Base-by-base conservation (phyloP, 768 basidiomycete species). In the Heimioporus sp. region DNA sequence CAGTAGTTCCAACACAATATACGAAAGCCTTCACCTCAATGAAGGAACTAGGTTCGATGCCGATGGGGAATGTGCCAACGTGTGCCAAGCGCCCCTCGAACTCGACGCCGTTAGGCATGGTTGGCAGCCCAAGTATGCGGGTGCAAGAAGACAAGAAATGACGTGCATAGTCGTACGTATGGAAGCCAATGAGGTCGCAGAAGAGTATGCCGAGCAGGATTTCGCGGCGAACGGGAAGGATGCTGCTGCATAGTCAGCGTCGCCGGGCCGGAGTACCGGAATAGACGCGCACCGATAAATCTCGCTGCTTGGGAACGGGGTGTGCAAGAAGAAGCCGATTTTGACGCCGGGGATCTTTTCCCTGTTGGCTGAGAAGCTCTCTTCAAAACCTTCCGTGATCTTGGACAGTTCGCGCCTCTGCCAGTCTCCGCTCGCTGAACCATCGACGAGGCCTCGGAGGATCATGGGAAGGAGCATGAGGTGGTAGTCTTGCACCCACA, bases 101-200 rank as follows among this genome's bases (percentile, higher is more conserved):
- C 66, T 97, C 92, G 59, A 98, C 92, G 40, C 96, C 93, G 66
- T 98, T 98, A 4, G 97, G 97, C 90, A 97, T 93, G 2, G 97
- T 98, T 13, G 92, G 86, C 31, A 98, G 80, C 32, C 88, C 89
- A 36, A 99, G 84, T 58, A 99, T 96, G 41, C 97, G 89, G 2
- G 97, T 98, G 71, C 95, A 98, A 39, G 93, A 96, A 9, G 96
- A 98, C 44, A 99, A 80, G 83, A 99, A 99, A 71, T 99, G 97
- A 38, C 97, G 94, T 2, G 97, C 97, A 65, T 99, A 99, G 72
- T 99, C 97, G 72, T 96, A 99, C 10, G 97, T 99, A 76, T 99
- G 97, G 83, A 98, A 99, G 13, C 97, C 97, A 63, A 99, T 93
- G 55, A 99, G 80, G 66, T 99, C 96, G 63, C 92, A 98, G 69